Conservation (phyloP, 1,284 basidiomycete genomes). For the Tilletiopsis washingtonensis region DNA sequence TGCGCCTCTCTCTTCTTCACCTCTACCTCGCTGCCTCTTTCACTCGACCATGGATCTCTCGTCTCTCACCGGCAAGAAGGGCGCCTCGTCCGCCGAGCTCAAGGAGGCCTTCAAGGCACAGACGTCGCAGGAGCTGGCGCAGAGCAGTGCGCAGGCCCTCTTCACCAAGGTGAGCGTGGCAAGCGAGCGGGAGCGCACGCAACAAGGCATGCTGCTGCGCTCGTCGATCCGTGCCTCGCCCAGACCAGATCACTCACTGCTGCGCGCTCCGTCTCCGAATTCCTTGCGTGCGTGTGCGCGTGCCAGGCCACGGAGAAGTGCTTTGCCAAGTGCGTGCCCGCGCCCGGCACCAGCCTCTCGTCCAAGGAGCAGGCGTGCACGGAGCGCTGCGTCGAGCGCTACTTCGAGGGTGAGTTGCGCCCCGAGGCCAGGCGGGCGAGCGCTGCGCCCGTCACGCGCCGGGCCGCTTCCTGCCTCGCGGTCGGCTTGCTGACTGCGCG, state of each 20-base stretch:
- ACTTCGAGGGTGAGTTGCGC: slow-evolving; percentile 47
- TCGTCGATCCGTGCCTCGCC: too few species aligned
- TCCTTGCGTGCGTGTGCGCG: not conserved
- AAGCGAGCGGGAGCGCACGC: too few species aligned
- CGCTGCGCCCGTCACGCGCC: not conserved
- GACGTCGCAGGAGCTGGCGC: slow-evolving; percentile 22
- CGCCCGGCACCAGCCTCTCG: slow-evolving; percentile 28
- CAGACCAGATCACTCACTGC: too few species aligned
- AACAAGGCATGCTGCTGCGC: too few species aligned
- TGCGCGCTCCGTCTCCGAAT: not conserved
- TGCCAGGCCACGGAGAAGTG: slow-evolving; percentile 45
- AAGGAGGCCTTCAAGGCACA: slow-evolving; percentile 45
- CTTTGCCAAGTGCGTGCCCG: slow-evolving; percentile 39
- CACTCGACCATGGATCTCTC: slow-evolving; percentile 8
- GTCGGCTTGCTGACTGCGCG: not conserved
- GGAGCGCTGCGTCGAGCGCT: slow-evolving; percentile 41
- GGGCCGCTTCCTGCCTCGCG: not conserved
- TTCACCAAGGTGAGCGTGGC: too few species aligned
- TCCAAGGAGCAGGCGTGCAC: slow-evolving; percentile 41
- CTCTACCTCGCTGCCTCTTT: not conserved
- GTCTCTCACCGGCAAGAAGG: slow-evolving; percentile 5
- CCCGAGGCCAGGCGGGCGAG: slow-evolving; percentile 34
- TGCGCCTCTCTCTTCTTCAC: slow-evolving; percentile 1
- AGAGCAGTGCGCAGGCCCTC: too few species aligned
- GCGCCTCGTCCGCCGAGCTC: slow-evolving; percentile 16